Evolutionary conservation across 2,329 filamentous ascomycete species (phyloP), one percentile per base, ranked within the genome.

Genomic region (Curvularia sp.): DNA sequence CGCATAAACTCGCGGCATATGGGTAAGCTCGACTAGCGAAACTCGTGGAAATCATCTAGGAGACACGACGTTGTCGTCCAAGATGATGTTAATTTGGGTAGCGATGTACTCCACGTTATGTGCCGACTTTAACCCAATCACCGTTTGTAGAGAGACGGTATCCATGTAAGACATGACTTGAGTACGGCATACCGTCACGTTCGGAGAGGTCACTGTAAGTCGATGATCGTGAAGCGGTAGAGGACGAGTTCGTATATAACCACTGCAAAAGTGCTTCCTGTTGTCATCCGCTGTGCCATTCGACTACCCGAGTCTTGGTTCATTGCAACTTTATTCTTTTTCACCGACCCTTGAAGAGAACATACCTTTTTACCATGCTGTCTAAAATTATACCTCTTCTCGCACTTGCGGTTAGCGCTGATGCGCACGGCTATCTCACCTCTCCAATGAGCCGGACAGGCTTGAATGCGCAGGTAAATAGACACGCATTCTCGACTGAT

Each of bases 401-500:
- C 18, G 66, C 63, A 8, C 63, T 74, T 28, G 69, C 57, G 26
- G 60, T 52, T 8, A 52, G 56, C 15, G 64, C 71, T 1, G 53
- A 67, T n/a, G 71, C 69, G 13, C 72, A 75, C 67, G 72, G 72
- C 39, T 75, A 75, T 35, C 67, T 74, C 20, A 64, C 64, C 8
- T 69, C 62, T 12, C 72, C 72, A 1, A 75, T 74, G 72, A 75
- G 72, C 55, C 67, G 72, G 9, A 75, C 72, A 22, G 71, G 71
- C 8, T 58, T 75, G 26, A 75, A 75, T 53, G 73, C 73, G 9
- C 66, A 74, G 41, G 66, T 70, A 50, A 13, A 53, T 47, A 44
- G 1, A 8, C 35, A 12, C n/a, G 4, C 24, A 1, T 18, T n/a
- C 47, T 12, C 30, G 18, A 1, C 20, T 1, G 12, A 28, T 2